phyloP scores from a whole-genome alignment of 1,284 basidiomycete genomes.

The Sporisorium sorghi region DNA sequence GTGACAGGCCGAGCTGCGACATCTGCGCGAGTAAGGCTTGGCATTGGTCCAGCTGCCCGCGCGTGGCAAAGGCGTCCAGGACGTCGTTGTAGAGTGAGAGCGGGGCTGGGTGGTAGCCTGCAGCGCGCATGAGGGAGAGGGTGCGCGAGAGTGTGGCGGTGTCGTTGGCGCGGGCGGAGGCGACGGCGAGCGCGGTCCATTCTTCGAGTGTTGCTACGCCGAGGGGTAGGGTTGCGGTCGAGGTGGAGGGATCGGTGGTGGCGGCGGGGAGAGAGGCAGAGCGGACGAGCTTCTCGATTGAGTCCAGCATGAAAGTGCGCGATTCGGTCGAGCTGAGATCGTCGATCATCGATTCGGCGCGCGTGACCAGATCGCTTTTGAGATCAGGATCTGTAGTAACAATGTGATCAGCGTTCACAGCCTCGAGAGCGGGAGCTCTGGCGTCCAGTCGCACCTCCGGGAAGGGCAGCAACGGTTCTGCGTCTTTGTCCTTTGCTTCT shows the following conservation, averaged over 20 bases:
- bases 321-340: slow-evolving; percentile 28
- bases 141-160: slow-evolving; percentile 21
- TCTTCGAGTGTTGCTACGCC: slow-evolving; percentile 48
- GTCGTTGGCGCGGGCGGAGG: slow-evolving; percentile 47
- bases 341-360: slow-evolving; percentile 36
- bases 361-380: slow-evolving; percentile 11
- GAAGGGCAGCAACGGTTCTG: slow-evolving; percentile 6
- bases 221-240: slow-evolving; percentile 15
- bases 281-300: slow-evolving; percentile 31
- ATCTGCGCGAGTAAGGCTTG: slow-evolving; percentile 39
- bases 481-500: not conserved
- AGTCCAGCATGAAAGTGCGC: slow-evolving; percentile 36
- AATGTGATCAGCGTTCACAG: not conserved
- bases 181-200: slow-evolving; percentile 57
- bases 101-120: slow-evolving; percentile 27
- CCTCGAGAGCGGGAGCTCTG: slow-evolving; percentile 1
- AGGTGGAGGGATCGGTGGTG: not conserved
- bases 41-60: slow-evolving; percentile 71
- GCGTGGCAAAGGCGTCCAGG: slow-evolving; percentile 73
- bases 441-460: slow-evolving; percentile 18
- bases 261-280: not conserved
- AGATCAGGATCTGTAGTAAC: not conserved
- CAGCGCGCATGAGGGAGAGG: slow-evolving; percentile 38
- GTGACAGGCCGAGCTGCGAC: slow-evolving; percentile 27
- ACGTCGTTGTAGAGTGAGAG: slow-evolving; percentile 68